Percentiles rank a stretch among this genome's conserved stretches.
Evolutionary conservation across 2,329 filamentous ascomycete species (phyloP).

Genomic region (Gaeumannomyces tritici): DNA sequence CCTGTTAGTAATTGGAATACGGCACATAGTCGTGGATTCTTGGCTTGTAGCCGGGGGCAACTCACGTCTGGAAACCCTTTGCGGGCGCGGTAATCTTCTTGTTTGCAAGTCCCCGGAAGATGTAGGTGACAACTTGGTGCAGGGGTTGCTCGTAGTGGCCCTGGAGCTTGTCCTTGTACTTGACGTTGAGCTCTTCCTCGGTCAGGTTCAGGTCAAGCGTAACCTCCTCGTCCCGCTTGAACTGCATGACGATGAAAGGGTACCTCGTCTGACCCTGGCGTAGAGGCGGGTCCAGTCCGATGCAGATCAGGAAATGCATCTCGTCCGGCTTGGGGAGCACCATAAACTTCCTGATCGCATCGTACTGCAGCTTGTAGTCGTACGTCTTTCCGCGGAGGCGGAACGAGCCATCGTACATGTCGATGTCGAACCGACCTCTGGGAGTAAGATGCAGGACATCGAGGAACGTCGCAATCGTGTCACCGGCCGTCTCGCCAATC

Average conservation of each 20-base stretch:
- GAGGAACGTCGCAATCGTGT: slow-evolving; percentile 94
- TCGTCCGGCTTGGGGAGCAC: slow-evolving; percentile 98
- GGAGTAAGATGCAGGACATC: slow-evolving; percentile 96
- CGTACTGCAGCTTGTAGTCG: slow-evolving; percentile 99
- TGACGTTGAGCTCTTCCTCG: slow-evolving; percentile 70
- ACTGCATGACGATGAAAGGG: slow-evolving; percentile 97
- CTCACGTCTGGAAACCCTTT: slow-evolving; percentile 78
- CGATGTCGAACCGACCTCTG: slow-evolving; percentile 98
- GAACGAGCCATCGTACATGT: slow-evolving; percentile 98
- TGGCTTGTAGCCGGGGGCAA: slow-evolving; percentile 7
- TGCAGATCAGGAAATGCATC: slow-evolving; percentile 85
- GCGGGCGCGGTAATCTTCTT: slow-evolving; percentile 94
- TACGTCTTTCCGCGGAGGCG: slow-evolving; percentile 96
- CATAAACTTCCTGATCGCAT: slow-evolving; percentile 98
- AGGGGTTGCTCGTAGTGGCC: slow-evolving; percentile 89
- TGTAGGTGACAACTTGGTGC: slow-evolving; percentile 86
- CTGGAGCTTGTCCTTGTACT: slow-evolving; percentile 85
- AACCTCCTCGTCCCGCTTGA: slow-evolving; percentile 96
- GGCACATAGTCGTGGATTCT: too few species aligned
- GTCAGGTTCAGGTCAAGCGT: slow-evolving; percentile 95
- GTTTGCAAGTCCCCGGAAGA: slow-evolving; percentile 87
- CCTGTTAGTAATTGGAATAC: background rate
- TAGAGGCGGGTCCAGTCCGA: slow-evolving; percentile 88
- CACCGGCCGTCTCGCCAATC: slow-evolving; percentile 97
- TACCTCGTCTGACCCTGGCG: slow-evolving; percentile 97